Conservation (phyloP, 2,329 filamentous ascomycete genomes). For the Cladorrhinum sp. region DNA sequence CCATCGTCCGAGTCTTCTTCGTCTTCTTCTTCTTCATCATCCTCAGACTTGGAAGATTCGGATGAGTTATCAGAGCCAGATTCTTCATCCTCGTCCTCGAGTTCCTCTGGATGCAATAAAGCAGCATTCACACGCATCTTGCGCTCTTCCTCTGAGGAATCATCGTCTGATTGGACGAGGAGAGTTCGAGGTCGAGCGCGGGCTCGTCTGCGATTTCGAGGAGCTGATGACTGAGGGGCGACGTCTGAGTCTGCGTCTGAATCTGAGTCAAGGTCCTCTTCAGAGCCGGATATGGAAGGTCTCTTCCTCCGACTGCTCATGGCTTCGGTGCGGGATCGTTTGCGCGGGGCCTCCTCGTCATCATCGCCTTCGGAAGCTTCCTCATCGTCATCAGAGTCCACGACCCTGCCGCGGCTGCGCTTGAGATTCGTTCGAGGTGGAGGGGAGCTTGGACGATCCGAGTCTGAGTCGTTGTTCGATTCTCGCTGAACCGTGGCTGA, state of each 20-base stretch:
- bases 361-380: slow-evolving; percentile 13
- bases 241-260: background rate
- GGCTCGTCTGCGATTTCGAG: background rate
- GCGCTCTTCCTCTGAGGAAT: slow-evolving; percentile 1
- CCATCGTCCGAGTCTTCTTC: background rate
- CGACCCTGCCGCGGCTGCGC: slow-evolving; percentile 9
- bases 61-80: background rate
- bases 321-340: slow-evolving; percentile 3
- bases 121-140: background rate
- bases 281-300: slow-evolving; percentile 9
- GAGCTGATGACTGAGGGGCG: background rate
- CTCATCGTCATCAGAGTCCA: slow-evolving; percentile 17
- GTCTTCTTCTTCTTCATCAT: background rate
- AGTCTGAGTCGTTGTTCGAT: slow-evolving; percentile 6
- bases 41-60: background rate
- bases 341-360: slow-evolving; percentile 1
- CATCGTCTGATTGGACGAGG: background rate
- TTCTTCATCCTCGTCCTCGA: background rate
- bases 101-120: background rate
- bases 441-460: background rate
- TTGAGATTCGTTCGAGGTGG: slow-evolving; percentile 5
- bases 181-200: background rate
- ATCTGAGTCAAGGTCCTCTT: slow-evolving; percentile 5
- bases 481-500: background rate
- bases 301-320: background rate